A percentile compares a stretch with the other conserved stretches of the same genome.
These are phyloP conservation scores for Hymenoscyphus fraxineus DNA, from an alignment of 2,329 filamentous ascomycete genomes.

Conservation along the genomic window DNA sequence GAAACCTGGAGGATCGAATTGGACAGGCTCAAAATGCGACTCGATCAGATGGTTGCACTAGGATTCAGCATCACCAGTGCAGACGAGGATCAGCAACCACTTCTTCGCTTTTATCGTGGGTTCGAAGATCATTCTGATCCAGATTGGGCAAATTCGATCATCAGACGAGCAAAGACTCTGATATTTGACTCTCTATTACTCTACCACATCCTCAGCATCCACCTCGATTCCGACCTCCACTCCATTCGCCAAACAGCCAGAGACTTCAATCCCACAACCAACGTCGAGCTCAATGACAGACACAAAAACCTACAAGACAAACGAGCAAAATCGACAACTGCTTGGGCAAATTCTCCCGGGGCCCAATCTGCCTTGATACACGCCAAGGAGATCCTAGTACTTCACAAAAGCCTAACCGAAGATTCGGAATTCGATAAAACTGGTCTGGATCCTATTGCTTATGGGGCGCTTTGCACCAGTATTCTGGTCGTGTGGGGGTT, in stretches of 20 bases:
- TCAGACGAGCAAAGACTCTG: conserved; percentile 31
- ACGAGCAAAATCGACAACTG: conserved; percentile 24
- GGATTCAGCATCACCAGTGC: conserved; percentile 8
- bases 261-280: conserved; percentile 9
- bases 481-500: conserved; percentile 39
- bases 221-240: conserved; percentile 37
- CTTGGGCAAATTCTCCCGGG: conserved; percentile 34
- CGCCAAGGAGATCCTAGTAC: conserved; percentile 34
- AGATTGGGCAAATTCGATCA: conserved; percentile 19
- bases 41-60: conserved; percentile 20
- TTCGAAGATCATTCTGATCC: conserved; percentile 23
- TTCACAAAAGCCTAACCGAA: conserved; percentile 14
- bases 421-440: conserved; percentile 7
- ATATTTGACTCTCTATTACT: conserved; percentile 37
- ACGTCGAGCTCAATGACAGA: conserved; percentile 10
- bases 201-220: conserved; percentile 38
- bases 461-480: conserved; percentile 34
- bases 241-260: conserved; percentile 33
- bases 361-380: conserved; percentile 37
- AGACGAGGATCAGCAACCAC: conserved; percentile 16
- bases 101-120: conserved; percentile 25
- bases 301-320: conserved; percentile 19
- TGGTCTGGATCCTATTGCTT: conserved; percentile 35
- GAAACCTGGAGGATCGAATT: conserved; percentile 23
- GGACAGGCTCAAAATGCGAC: conserved; percentile 18